Percentiles rank a stretch among this genome's conserved stretches.
These are phyloP conservation scores for Dendrobium officinale DNA, from an alignment of 106 monocot genomes.

Conservation along the genomic window DNA sequence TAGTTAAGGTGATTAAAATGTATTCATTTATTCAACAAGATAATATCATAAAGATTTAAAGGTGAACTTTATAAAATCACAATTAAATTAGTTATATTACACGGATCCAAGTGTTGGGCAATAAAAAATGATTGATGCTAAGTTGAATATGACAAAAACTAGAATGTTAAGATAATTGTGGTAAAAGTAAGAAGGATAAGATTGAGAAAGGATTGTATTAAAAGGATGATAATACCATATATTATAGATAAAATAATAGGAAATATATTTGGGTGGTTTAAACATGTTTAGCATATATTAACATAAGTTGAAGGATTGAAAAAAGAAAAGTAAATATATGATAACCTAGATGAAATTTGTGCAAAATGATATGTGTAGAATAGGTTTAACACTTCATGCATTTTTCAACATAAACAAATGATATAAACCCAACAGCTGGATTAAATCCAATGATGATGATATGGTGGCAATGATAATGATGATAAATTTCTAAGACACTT, in stretches of 20 bases:
- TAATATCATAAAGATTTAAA: background rate
- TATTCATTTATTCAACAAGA: background rate
- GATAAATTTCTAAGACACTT: too few relatives aligned
- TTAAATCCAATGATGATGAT: too few relatives aligned
- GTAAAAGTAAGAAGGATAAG: background rate
- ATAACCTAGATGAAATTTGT: too few relatives aligned
- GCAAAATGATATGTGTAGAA: too few relatives aligned
- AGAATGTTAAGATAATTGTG: slow-evolving; percentile 1
- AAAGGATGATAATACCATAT: background rate
- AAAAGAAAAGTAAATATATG: too few relatives aligned
- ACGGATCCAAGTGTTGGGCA: background rate
- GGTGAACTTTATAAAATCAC: background rate
- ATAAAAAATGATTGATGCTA: background rate
- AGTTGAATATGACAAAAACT: background rate
- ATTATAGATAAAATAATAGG: background rate
- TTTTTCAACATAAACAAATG: too few relatives aligned
- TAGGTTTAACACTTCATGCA: too few relatives aligned
- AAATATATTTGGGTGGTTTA: too few relatives aligned
- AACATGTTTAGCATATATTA: background rate
- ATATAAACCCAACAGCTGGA: too few relatives aligned
- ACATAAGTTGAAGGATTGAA: too few relatives aligned
- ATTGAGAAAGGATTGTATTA: background rate
- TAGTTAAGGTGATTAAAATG: background rate
- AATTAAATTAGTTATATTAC: background rate
- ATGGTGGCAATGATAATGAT: too few relatives aligned